These are phyloP conservation scores for Lobulomyces angularis DNA, from an alignment of 192 early-diverging fungal genomes.

Conservation along the genomic window DNA sequence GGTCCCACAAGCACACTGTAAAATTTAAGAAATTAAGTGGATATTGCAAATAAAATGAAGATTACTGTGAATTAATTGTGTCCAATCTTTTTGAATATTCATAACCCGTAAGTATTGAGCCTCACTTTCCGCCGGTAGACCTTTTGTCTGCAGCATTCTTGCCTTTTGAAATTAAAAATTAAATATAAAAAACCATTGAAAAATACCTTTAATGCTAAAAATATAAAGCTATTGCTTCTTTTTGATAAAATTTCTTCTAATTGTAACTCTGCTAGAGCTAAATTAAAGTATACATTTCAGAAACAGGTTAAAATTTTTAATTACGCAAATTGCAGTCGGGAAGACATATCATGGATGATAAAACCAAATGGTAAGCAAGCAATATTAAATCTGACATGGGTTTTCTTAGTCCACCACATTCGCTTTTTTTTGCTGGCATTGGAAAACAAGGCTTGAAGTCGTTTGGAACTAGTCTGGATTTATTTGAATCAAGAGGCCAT, in stretches of 20 bases:
- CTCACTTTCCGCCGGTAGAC: constrained; percentile 46
- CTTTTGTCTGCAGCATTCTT: constrained; percentile 44
- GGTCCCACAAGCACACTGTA: constrained; percentile 76
- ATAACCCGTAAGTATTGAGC: constrained; percentile 42
- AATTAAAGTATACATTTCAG: too few relatives aligned
- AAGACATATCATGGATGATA: constrained; percentile 55
- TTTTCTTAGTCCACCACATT: constrained; percentile 49
- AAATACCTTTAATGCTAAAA: constrained; percentile 57
- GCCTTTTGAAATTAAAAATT: too few relatives aligned
- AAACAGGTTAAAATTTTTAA: constrained; percentile 37
- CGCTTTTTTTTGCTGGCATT: constrained; percentile 22
- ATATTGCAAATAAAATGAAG: too few relatives aligned
- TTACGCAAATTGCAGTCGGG: constrained; percentile 53
- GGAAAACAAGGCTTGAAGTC: too few relatives aligned
- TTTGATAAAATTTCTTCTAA: too few relatives aligned
- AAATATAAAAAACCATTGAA: too few relatives aligned
- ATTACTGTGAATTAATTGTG: constrained; percentile 65
- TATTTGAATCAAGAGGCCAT: too few relatives aligned
- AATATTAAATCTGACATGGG: constrained; percentile 66
- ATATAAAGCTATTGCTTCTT: constrained; percentile 60
- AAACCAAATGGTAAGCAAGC: constrained; percentile 61
- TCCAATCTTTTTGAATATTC: constrained; percentile 50
- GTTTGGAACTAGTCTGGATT: too few relatives aligned
- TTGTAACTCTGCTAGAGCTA: too few relatives aligned
- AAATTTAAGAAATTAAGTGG: too few relatives aligned